These are phyloP conservation scores for Fraxinus pennsylvanica DNA, from an alignment of 257 asterid genomes.

Conservation along the genomic window DNA sequence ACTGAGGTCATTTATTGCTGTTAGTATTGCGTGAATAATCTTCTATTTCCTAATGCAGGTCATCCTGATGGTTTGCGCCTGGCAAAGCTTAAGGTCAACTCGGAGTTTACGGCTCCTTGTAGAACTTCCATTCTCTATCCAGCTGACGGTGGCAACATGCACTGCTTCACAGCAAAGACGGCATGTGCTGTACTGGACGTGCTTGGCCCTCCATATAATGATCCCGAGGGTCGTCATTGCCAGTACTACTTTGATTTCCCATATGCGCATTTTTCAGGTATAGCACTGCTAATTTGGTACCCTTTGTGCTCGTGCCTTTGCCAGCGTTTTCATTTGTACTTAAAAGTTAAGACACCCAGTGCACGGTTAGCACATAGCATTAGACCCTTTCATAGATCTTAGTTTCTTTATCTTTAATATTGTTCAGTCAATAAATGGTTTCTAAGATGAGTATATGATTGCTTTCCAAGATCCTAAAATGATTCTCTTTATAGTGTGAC, in stretches of 20 bases:
- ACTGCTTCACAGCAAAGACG: slow-evolving; percentile 73
- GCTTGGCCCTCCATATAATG: slow-evolving; percentile 89
- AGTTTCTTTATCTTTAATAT: too few species aligned
- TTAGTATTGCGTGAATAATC: neutral
- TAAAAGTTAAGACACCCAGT: neutral
- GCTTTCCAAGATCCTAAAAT: too few species aligned
- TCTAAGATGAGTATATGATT: too few species aligned
- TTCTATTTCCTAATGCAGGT: slow-evolving; percentile 25
- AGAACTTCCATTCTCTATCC: slow-evolving; percentile 72
- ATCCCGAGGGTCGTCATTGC: slow-evolving; percentile 87
- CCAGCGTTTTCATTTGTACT: neutral
- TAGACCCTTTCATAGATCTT: too few species aligned
- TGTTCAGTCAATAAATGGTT: too few species aligned
- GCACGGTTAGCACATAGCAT: too few species aligned
- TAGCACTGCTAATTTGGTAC: neutral
- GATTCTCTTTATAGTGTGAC: too few species aligned
- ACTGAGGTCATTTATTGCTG: neutral
- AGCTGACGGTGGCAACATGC: slow-evolving; percentile 82
- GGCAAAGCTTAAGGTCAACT: slow-evolving; percentile 65
- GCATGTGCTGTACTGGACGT: slow-evolving; percentile 90
- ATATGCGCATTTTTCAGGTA: slow-evolving; percentile 38
- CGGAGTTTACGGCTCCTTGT: slow-evolving; percentile 69
- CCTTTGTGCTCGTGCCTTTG: neutral
- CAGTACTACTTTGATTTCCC: slow-evolving; percentile 72
- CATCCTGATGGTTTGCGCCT: slow-evolving; percentile 40